A percentile compares a stretch with the other conserved stretches of the same genome.
These are phyloP conservation scores for Lentithecium fluviatile DNA, from an alignment of 495 filamentous ascomycete species.

Conservation along the genomic window DNA sequence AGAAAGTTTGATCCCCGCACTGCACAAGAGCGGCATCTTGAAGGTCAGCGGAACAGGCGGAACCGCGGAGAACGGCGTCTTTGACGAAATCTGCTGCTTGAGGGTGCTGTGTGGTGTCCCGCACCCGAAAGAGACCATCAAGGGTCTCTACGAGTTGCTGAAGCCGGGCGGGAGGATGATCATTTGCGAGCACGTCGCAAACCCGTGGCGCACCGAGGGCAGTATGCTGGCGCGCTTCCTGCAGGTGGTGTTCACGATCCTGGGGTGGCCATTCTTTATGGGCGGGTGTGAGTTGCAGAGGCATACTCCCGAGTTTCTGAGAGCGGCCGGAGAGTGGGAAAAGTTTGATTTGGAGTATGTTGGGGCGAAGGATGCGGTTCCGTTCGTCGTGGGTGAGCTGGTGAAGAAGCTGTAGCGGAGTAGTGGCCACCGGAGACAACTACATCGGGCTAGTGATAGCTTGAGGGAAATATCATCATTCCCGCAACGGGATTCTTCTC, in stretches of 20 bases:
- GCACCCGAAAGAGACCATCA: constrained; percentile 34
- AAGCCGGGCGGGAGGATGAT: constrained; percentile 47
- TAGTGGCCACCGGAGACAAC: not conserved
- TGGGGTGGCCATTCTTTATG: constrained; percentile 43
- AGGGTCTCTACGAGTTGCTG: constrained; percentile 40
- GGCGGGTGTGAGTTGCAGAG: constrained; percentile 41
- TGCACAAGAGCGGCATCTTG: constrained; percentile 36
- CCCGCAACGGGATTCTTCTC: too few species aligned
- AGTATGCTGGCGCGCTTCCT: constrained; percentile 25
- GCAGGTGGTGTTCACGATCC: constrained; percentile 34
- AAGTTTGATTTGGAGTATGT: constrained; percentile 32
- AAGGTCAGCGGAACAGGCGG: constrained; percentile 12
- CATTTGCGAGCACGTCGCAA: constrained; percentile 45
- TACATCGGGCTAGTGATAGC: too few species aligned
- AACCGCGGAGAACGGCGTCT: constrained; percentile 29
- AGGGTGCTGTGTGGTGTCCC: constrained; percentile 46
- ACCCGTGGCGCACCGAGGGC: constrained; percentile 37
- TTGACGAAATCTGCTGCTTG: constrained; percentile 45
- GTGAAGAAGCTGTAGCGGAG: constrained; percentile 23
- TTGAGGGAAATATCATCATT: too few species aligned
- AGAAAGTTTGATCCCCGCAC: constrained; percentile 37
- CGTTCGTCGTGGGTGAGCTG: constrained; percentile 34
- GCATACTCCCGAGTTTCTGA: constrained; percentile 34
- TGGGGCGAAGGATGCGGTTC: constrained; percentile 24
- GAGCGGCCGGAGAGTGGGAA: constrained; percentile 34